Evolutionary conservation across 768 basidiomycete genomes (phyloP), one percentile per base, ranked within the genome.

Genomic region (Russula lepida): DNA sequence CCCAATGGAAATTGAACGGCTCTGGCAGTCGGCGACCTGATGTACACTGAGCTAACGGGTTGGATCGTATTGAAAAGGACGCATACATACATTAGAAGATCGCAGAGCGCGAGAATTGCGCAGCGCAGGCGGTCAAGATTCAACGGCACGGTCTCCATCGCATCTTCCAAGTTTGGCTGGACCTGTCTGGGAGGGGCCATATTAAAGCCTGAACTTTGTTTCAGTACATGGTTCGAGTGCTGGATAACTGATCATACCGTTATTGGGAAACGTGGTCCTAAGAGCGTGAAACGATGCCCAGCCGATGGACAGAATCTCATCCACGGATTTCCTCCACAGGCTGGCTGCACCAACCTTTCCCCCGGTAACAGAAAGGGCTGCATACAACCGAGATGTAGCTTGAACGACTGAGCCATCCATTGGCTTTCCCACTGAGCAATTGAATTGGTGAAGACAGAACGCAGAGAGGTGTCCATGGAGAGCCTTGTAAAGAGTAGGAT

Each of bases 301-400:
- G n/a, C 81, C 83, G 67, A 85, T 83, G 0, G 73, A 74, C 52
- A 92, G 61, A 2, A 84, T 83, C 30, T 86, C 86, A 52, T 91
- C 88, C 27, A 92, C 60, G 17, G 83, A 83, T 67, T 86, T 89
- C 64, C 85, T 79, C 91, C 91, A 93, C 6, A 86, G 67, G 54
- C 76, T 81, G 12, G 82, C 77, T 17, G 84, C 84, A 27, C 85
- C 88, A 9, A 89, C 84, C 72, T 91, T 93, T 8, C 92, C 91
- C 23, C 89, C 89, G 0, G 87, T 84, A 30, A 81, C 73, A 70
- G 86, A 86, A 6, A 93, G 76, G 25, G 77, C 73, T 3, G 84
- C 74, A 59, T 85, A 88, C 23, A 93, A 76, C 21, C 73, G 69
- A 6, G 83, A 83, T 2, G 85, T 78, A 15, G 83, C 76, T 44